Percentiles rank a stretch among this genome's conserved stretches.
phyloP scores from a whole-genome alignment of 768 basidiomycete species.

The Neoboletus brunneissimus region DNA sequence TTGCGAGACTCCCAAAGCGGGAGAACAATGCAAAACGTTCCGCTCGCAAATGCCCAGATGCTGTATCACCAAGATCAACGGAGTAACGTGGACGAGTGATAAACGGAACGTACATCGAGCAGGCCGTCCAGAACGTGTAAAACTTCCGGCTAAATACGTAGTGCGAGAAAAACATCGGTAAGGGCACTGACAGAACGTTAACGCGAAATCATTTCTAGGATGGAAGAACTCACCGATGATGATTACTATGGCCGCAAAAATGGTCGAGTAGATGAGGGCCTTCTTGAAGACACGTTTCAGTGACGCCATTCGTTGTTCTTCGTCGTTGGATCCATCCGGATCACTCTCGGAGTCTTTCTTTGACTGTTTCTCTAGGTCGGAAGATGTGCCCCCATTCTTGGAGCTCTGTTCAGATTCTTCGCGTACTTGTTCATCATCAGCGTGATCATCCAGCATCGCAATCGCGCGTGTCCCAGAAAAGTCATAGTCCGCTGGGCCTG shows the following conservation, averaged over 20 bases:
- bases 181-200: conserved; percentile 27
- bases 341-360: conserved; percentile 1
- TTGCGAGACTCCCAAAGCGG: conserved; percentile 37
- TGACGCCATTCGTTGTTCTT: conserved; percentile 12
- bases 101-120: conserved; percentile 33
- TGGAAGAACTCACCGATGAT: conserved; percentile 29
- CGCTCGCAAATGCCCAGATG: conserved; percentile 37
- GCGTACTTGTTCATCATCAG: background rate
- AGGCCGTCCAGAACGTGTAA: conserved; percentile 38
- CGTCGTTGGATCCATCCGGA: background rate
- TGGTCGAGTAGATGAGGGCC: conserved; percentile 33
- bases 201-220: background rate
- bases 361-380: conserved; percentile 17
- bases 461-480: conserved; percentile 38
- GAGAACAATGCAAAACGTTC: conserved; percentile 37
- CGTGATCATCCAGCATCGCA: conserved; percentile 27
- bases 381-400: background rate
- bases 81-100: background rate
- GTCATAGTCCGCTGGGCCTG: conserved; percentile 38
- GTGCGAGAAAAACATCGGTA: conserved; percentile 41
- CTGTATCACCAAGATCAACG: conserved; percentile 16
- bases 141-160: conserved; percentile 36
- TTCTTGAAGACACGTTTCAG: conserved; percentile 32
- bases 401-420: background rate
- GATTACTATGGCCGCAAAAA: conserved; percentile 34